Evolutionary conservation across 768 basidiomycete species (phyloP).

Genomic region (Rhizopogon rudus): DNA sequence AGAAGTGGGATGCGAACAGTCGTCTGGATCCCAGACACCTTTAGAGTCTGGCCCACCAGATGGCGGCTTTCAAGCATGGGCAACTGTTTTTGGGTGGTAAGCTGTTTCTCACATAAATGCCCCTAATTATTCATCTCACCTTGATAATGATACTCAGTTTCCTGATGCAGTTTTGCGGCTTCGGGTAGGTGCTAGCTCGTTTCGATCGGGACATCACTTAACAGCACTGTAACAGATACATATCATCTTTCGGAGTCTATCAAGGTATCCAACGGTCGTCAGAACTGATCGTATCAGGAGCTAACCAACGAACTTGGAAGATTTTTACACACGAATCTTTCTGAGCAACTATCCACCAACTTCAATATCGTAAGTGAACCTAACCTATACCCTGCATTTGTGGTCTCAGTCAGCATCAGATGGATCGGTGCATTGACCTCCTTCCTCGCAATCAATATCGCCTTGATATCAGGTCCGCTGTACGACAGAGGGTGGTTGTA

Average conservation of each 20-base stretch:
- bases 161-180: constrained; percentile 23
- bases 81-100: constrained; percentile 9
- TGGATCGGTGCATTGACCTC: constrained; percentile 41
- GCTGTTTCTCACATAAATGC: background rate
- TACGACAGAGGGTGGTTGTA: constrained; percentile 44
- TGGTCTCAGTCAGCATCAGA: constrained; percentile 18
- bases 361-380: constrained; percentile 20
- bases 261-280: constrained; percentile 16
- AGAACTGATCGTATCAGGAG: background rate
- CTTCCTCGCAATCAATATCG: constrained; percentile 31
- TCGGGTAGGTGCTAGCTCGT: constrained; percentile 10
- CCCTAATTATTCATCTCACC: too few species aligned
- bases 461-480: constrained; percentile 35
- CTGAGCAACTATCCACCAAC: constrained; percentile 22
- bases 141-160: constrained; percentile 9
- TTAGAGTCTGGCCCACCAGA: background rate
- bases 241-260: constrained; percentile 27
- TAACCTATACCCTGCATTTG: constrained; percentile 18
- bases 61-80: constrained; percentile 8
- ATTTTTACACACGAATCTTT: constrained; percentile 27
- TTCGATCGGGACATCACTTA: background rate
- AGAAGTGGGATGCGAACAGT: background rate
- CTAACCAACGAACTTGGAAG: constrained; percentile 14
- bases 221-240: constrained; percentile 10
- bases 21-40: background rate